Evolutionary conservation across 495 filamentous ascomycete species (phyloP), one percentile per base, ranked within the genome.

Genomic region (Xylaria intraflava): DNA sequence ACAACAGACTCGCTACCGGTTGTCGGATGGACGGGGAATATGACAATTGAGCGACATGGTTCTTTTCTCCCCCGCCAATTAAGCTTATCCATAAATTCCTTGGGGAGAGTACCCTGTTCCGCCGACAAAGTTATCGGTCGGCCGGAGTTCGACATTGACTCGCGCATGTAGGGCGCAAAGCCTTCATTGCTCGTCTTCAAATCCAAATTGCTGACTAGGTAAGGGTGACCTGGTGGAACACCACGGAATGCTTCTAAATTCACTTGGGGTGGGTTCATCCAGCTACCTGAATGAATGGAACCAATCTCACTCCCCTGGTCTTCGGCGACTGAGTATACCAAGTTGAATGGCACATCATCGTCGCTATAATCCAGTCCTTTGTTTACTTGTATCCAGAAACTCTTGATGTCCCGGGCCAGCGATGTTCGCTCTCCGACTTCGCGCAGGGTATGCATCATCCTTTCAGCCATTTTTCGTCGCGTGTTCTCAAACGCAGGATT

Each of bases 401-500:
- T 71, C 59, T 78, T 81, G 11, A 86, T 72, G 54, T 87, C 82
- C 44, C 81, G 71, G n/a, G 85, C 85, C 12, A 78, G 67, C 5
- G 83, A 79, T 6, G 82, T 87, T 39, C 74, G 78, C 60, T 87
- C 82, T 45, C 85, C 84, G n/a, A 88, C 71, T 62, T 87, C 85
- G 41, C 81, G 77, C 17, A 87, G 67, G 7, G 81, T 85, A 16
- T 83, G 65, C 83, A 86, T 86, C 43, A 82, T 74, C 44, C 83
- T 68, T 63, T 87, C 83, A 2, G 74, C 80, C 44, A 87, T 74
- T 62, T 81, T 85, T 26, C 82, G 73, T 33, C 81, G 64, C 2
- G 83, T 86, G 58, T 84, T 84, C 47, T 87, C 83, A 53, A 87
- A 87, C 0, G 81, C 79, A 17, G 83, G 83, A 58, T 87, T 86